A percentile compares a stretch with the other conserved stretches of the same genome.
Evolutionary conservation across 108 stramenopile genomes (phyloP).

Genomic region (Nannochloropsis oceanica): DNA sequence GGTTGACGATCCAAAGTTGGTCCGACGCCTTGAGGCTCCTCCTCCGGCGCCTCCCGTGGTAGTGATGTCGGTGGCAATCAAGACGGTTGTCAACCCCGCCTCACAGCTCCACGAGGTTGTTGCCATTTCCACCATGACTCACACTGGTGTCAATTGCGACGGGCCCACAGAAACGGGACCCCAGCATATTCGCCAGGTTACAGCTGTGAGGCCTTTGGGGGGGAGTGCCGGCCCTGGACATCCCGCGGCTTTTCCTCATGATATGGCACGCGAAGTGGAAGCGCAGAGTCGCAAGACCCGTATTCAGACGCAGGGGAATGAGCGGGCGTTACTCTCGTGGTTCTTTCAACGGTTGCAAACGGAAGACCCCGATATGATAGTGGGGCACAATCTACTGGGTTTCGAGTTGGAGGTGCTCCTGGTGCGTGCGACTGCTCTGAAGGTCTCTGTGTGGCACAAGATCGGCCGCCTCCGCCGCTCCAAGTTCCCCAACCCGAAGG

Average conservation of each 20-base stretch:
- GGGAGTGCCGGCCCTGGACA: neutral
- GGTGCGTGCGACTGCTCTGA: constrained; percentile 62
- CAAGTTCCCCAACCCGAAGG: constrained; percentile 42
- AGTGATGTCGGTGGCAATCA: constrained; percentile 73
- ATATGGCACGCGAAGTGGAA: neutral
- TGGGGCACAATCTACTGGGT: constrained; percentile 94
- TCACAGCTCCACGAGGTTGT: constrained; percentile 89
- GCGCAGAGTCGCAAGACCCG: constrained; percentile 32
- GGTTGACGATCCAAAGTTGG: constrained; percentile 53
- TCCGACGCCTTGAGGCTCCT: constrained; percentile 20
- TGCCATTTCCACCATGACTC: constrained; percentile 70
- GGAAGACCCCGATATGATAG: constrained; percentile 92
- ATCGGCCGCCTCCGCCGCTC: constrained; percentile 72
- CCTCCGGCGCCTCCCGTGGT: constrained; percentile 26
- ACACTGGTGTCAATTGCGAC: constrained; percentile 63
- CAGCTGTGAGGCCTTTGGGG: neutral
- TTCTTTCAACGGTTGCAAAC: constrained; percentile 40
- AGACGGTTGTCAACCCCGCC: constrained; percentile 85
- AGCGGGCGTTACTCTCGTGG: constrained; percentile 66
- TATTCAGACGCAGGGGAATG: constrained; percentile 62
- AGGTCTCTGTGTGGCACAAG: constrained; percentile 80
- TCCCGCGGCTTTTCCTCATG: constrained; percentile 1
- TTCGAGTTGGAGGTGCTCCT: constrained; percentile 91
- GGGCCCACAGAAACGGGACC: constrained; percentile 3
- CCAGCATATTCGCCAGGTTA: neutral